phyloP scores from a whole-genome alignment of 345 rosid species.

The Syzygium aqueum region DNA sequence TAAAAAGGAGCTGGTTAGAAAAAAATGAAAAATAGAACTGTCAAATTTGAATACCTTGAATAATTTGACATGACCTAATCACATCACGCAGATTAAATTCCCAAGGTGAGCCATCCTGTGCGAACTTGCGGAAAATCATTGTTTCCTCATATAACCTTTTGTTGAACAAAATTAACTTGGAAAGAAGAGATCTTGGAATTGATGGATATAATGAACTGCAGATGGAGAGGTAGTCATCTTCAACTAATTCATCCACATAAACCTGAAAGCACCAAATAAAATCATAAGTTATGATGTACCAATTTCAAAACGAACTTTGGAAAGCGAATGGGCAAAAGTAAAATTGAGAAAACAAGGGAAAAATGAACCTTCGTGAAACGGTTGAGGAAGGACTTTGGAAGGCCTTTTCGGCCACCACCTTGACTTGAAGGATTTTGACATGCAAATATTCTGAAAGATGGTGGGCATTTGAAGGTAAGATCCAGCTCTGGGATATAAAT shows the following conservation, averaged over 20 bases:
- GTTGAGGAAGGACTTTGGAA: slow-evolving; percentile 88
- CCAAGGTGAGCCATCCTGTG: slow-evolving; percentile 94
- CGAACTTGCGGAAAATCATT: slow-evolving; percentile 62
- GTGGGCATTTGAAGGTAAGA: slow-evolving; percentile 66
- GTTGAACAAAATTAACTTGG: slow-evolving; percentile 67
- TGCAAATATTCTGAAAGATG: slow-evolving; percentile 83
- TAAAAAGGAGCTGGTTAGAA: not conserved
- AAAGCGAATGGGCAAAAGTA: not conserved
- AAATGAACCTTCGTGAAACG: slow-evolving; percentile 78
- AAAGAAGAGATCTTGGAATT: slow-evolving; percentile 52
- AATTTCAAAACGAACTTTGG: not conserved
- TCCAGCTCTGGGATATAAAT: slow-evolving; percentile 93
- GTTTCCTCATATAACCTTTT: slow-evolving; percentile 72
- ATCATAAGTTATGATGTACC: not conserved
- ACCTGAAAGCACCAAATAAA: slow-evolving; percentile 43
- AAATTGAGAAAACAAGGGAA: not conserved
- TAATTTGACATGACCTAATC: slow-evolving; percentile 74
- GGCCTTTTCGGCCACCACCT: slow-evolving; percentile 98
- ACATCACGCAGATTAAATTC: slow-evolving; percentile 97
- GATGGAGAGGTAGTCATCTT: slow-evolving; percentile 75
- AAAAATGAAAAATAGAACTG: not conserved
- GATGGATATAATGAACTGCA: slow-evolving; percentile 72
- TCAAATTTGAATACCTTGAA: slow-evolving; percentile 36
- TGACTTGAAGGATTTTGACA: slow-evolving; percentile 97
- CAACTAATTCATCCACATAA: slow-evolving; percentile 80